These are phyloP conservation scores for Fragosphaeria purpurea DNA, from an alignment of 2,329 filamentous ascomycete genomes.

Conservation along the genomic window DNA sequence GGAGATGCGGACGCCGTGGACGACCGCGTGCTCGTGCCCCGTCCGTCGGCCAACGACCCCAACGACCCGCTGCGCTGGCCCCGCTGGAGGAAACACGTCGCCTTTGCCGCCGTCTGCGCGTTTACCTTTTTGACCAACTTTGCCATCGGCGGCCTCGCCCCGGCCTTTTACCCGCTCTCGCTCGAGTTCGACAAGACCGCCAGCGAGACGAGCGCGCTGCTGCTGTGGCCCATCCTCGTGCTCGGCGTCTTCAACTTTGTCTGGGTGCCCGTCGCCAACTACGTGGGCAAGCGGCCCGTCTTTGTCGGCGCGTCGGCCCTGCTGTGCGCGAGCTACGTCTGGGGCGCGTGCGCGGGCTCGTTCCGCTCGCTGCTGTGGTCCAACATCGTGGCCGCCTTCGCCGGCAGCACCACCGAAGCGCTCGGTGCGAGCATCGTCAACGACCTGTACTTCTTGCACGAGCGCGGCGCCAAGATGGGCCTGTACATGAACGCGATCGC, in stretches of 20 bases:
- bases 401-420: slow-evolving; percentile 33
- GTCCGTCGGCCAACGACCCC: slow-evolving; percentile 31
- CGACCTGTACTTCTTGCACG: slow-evolving; percentile 24
- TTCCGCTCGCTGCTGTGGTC: slow-evolving; percentile 34
- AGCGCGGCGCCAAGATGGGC: slow-evolving; percentile 22
- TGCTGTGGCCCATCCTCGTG: slow-evolving; percentile 33
- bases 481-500: slow-evolving; percentile 22
- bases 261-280: slow-evolving; percentile 37
- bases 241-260: slow-evolving; percentile 38
- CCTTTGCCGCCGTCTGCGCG: slow-evolving; percentile 30
- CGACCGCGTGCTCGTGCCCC: slow-evolving; percentile 30
- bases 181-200: slow-evolving; percentile 32
- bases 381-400: slow-evolving; percentile 34
- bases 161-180: slow-evolving; percentile 33
- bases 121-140: slow-evolving; percentile 37
- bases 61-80: slow-evolving; percentile 40
- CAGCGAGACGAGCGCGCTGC: slow-evolving; percentile 31
- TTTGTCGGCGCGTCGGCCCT: slow-evolving; percentile 32
- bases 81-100: slow-evolving; percentile 32
- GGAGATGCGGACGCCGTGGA: neutral
- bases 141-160: slow-evolving; percentile 32
- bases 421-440: slow-evolving; percentile 26
- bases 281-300: slow-evolving; percentile 34
- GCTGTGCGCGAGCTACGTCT: slow-evolving; percentile 29
- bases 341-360: slow-evolving; percentile 30